These are phyloP conservation scores for Cryptosporidium tyzzeri DNA, from an alignment of 169 alveolate genomes.

Conservation along the genomic window DNA sequence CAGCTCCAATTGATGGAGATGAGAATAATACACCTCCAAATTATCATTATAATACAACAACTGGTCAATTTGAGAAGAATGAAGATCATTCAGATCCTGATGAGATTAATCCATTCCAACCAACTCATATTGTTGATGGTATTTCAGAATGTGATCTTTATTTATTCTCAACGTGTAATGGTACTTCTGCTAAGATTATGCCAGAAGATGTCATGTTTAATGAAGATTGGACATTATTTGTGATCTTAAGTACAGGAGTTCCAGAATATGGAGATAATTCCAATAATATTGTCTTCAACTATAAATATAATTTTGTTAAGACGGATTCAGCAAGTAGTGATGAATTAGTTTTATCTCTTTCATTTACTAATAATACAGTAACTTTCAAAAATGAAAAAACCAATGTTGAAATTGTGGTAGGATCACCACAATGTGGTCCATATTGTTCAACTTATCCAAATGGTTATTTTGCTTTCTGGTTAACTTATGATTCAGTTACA, in stretches of 20 bases:
- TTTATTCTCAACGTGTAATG: constrained; percentile 4
- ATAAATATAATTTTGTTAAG: background rate
- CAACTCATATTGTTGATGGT: constrained; percentile 21
- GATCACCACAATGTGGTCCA: constrained; percentile 73
- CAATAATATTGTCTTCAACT: background rate
- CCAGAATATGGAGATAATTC: background rate
- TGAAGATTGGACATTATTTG: constrained; percentile 1
- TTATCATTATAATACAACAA: constrained; percentile 12
- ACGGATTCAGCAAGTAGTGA: background rate
- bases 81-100: background rate
- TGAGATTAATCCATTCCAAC: background rate
- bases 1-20: constrained; percentile 6
- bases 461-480: constrained; percentile 68
- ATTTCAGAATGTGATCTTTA: background rate
- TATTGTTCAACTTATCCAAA: constrained; percentile 71
- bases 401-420: background rate
- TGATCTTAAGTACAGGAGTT: background rate
- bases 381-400: background rate
- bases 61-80: constrained; percentile 11
- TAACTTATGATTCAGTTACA: constrained; percentile 20
- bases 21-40: background rate
- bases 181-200: background rate
- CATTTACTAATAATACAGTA: background rate
- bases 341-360: background rate
- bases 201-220: background rate